Base-by-base conservation (phyloP, 1,139 yeast species). In the Casaregolazyma lundiana region DNA sequence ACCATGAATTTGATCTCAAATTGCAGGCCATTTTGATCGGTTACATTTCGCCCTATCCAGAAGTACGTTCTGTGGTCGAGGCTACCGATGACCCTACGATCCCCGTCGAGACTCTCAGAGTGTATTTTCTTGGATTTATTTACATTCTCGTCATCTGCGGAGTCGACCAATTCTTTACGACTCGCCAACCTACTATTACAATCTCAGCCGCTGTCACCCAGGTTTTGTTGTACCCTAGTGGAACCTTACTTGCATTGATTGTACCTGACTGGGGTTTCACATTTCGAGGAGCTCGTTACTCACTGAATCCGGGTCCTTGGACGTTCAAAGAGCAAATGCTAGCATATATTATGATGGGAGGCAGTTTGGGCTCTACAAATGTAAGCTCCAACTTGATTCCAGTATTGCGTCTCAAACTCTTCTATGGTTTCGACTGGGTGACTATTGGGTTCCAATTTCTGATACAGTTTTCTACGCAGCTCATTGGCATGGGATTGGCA, bases 301-400 rank as follows among this genome's bases (percentile, higher is more conserved):
- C 76, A 44, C 56, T 78, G 56, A 73, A 81, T 62, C 81, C 82
- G 1, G 83, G 83, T 6, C 80, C 80, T 5, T 84, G 87, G 85
- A 69, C 74, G 24, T 73, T 69, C 57, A 84, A 84, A 63, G 92
- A 84, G 59, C 87, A 83, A 68, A 79, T 80, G 81, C 68, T 79
- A 51, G 69, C 79, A 2, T 76, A 84, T 5, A 47, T 75, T 37
- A 64, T 73, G 52, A 70, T 71, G 53, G 42, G 41, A 15, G 51
- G 46, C 15, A 47, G 42, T 2, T 38, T 43, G 22, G 32, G 29
- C 15, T 26, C 47, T 32, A 47, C 44, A 7, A 38, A 44, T 13
- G 76, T 65, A 13, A 36, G 38, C 13, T 43, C 35, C 41, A 45
- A 45, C 39, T 34, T 29, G 24, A 44, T 43, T 18, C 43, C 34